Percentiles rank a stretch among this genome's conserved stretches.
Conservation (phyloP, 2,329 filamentous ascomycete genomes). For the Sordariomycetes sp. region DNA sequence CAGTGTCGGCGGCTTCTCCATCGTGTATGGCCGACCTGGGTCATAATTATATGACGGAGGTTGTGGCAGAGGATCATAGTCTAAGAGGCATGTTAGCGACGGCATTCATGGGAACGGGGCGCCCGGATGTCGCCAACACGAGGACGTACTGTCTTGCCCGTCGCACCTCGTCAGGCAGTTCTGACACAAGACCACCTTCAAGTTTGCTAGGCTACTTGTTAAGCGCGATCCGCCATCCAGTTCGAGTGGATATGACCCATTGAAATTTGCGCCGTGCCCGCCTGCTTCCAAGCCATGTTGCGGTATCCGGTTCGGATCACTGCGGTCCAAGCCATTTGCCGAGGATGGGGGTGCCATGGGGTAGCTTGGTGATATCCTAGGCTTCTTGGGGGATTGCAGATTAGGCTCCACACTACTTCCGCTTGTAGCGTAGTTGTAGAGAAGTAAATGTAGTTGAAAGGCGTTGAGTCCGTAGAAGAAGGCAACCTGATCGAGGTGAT, state of each 20-base stretch:
- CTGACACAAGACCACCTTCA: conserved; percentile 16
- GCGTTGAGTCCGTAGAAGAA: conserved; percentile 20
- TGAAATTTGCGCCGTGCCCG: neutral
- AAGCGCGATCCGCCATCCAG: conserved; percentile 2
- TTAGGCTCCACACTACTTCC: neutral
- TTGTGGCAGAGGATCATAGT: conserved; percentile 20
- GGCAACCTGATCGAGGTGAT: conserved; percentile 16
- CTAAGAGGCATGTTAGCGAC: conserved; percentile 11
- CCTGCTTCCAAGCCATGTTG: neutral
- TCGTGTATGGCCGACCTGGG: conserved; percentile 19
- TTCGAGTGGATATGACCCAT: neutral
- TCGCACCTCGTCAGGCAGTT: conserved; percentile 18
- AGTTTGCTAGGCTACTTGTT: conserved; percentile 15
- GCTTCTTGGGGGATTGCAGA: conserved; percentile 10
- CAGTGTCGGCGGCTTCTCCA: conserved; percentile 12
- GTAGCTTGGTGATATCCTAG: conserved; percentile 13
- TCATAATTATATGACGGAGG: conserved; percentile 15
- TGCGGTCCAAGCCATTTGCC: conserved; percentile 4
- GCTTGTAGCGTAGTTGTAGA: conserved; percentile 15
- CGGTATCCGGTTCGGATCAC: neutral
- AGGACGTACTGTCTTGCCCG: conserved; percentile 18
- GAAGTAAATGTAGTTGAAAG: conserved; percentile 16
- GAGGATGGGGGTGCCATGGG: conserved; percentile 17
- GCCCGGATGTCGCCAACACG: neutral
- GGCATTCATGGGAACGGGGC: neutral